Evolutionary conservation across 2,329 filamentous ascomycete genomes (phyloP), one percentile per base, ranked within the genome.

Genomic region (Trichoderma guizhouense): DNA sequence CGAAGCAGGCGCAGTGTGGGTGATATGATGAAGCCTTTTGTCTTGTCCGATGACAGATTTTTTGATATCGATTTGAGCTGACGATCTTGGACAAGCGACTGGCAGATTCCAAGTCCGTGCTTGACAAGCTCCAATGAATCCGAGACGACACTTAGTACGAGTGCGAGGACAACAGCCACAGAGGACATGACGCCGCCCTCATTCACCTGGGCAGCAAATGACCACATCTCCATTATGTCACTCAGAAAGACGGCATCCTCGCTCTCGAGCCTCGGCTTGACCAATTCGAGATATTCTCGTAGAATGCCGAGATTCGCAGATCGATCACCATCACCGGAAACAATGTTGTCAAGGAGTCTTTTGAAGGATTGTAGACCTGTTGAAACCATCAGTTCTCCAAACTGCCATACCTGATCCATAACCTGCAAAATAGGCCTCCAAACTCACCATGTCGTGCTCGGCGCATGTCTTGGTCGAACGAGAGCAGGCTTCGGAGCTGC

Each of bases 201-300:
- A 78, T 93, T 93, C 75, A 90, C 89, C 79, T 93, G 91, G 34
- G 90, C 90, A 5, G 93, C 94, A 83, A 93, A 94, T 62, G 90
- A 90, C 95, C 95, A 98, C 72, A 91, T 94, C 76, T 97, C 92
- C 82, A 97, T 92, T 51, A 98, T 83, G 76, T 97, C 93, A 2
- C 87, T 83, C 34, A 98, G 87, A 76, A 91, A 93, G 28, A 91
- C 84, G 7, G 88, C 85, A 71, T 84, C 83, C 70, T 84, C 81
- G 60, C 79, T 78, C 68, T 79, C 78, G 67, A 84, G 81, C 75
- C 81, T 80, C 2, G 88, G 86, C 75, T 85, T 86, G 69, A 86
- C 82, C 8, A 84, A 82, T 60, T 89, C 85, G 63, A 96, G 87
- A 78, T 92, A 96, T 75, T 93, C 89, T 74, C 86, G 86, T 36